Base-by-base conservation (phyloP, 1,139 yeast genomes). In the Zhuliangozyma blackwelliae region DNA sequence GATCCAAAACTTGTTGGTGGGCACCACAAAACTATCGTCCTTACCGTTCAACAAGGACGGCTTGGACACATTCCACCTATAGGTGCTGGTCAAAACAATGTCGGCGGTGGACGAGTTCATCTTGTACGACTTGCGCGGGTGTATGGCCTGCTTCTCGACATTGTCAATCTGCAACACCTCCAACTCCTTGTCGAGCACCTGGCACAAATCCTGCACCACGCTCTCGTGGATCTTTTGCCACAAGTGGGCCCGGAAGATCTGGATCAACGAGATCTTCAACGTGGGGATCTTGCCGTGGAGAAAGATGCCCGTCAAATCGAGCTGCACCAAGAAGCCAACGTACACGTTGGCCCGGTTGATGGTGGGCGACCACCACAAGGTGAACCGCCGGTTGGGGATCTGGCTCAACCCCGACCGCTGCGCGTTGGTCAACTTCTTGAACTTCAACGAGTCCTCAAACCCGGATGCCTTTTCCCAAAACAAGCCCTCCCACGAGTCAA, bases 321-420 rank as follows among this genome's bases (percentile, higher is more conserved):
- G 71, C 59, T 94, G 99, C 25, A 94, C 98, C 56, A 89, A 72
- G 66, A 92, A 94, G 27, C 99, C 99, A 41, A 94, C 97, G 54
- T 94, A 94, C 20, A 94, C 98, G 53, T 94, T 92, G 5, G 98
- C 98, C 49, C 99, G 77, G 51, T 94, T 94, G 48, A 94, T 94
- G 1, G 99, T 94, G 7, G 99, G 99, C 1, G 97, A 89, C 99
- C 99, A 94, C 99, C 99, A 94, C 31, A 94, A 66, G 0, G 98
- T 94, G 55, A 94, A 94, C 32, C 99, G 75, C 59, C 99, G 82
- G 57, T 94, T 94, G 4, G 99, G 99, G 52, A 94, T 92, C 63
- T 94, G 99, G 57, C 95, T 87, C 48, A 94, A 75, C 57, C 99
- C 99, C 3, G 97, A 84, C 52, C 98, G 71, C 65, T 94, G 99